Base-by-base conservation (phyloP, 2,329 filamentous ascomycete genomes). In the Trichophyton benhamiae region DNA sequence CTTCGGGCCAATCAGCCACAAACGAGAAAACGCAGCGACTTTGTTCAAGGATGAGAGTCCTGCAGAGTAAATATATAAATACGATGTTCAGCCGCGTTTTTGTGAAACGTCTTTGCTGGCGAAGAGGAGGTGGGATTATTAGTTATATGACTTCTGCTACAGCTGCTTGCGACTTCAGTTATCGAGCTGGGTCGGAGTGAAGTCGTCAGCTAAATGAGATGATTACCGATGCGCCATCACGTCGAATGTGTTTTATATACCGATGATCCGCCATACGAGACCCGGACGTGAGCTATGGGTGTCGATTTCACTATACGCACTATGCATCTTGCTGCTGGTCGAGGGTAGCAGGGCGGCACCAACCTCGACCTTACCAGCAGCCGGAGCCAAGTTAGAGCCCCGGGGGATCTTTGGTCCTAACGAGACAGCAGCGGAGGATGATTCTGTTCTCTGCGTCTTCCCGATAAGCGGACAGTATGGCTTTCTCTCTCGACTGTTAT, bases 391-490 rank as follows among this genome's bases (percentile, higher is more conserved):
- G 8, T 22, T 61, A 20, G 59, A 25, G 13, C 49, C 27, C 1
- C 61, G 60, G 27, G 63, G 59, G 5, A 60, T 63, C 25, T 52
- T 60, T 11, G 30, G 57, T 3, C 63, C 62, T 13, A 62, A 62
- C 42, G 60, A 62, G 22, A 62, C 61, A 38, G 44, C 55, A 9
- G 36, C 15, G 13, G 60, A 49, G 13, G 48, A 62, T 33, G 60
- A 65, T 46, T 62, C 63, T 15, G 20, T 65, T 38, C 48, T 65
- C 49, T 67, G 65, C 58, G 64, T 67, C 49, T 67, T 65, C 27
- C 60, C 65, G 11, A 65, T 69, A n/a, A 66, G 67, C 22, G 68
- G 69, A n/a, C 62, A 65, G 49, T 70, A 71, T 55, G 66, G 68
- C 52, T 60, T 68, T 20, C 67, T 70, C 6, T 64, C 65, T 20